Percentiles rank a stretch among this genome's conserved stretches.
phyloP scores from a whole-genome alignment of 352 stramenopile species.

The Phytophthora fragariaefolia region DNA sequence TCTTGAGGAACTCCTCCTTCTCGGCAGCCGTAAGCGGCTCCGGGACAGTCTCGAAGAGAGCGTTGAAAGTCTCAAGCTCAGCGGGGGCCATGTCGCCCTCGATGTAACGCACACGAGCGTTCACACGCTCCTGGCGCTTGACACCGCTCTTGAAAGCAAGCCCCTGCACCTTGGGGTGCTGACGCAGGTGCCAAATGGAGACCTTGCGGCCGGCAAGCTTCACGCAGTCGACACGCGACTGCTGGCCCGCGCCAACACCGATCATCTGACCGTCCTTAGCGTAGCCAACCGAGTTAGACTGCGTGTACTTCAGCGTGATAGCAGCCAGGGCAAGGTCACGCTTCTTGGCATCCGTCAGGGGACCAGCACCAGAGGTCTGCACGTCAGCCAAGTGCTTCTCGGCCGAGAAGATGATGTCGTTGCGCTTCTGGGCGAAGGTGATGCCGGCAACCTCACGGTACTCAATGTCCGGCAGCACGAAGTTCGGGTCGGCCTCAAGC shows the following conservation, averaged over 20 bases:
- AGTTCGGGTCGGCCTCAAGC: slow-evolving; percentile 94
- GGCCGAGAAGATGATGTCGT: slow-evolving; percentile 95
- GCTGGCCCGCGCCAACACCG: slow-evolving; percentile 99
- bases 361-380: slow-evolving; percentile 88
- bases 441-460: slow-evolving; percentile 99
- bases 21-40: slow-evolving; percentile 94
- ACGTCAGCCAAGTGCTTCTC: slow-evolving; percentile 93
- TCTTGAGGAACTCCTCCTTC: slow-evolving; percentile 95
- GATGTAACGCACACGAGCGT: slow-evolving; percentile 99
- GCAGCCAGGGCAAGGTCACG: slow-evolving; percentile 98
- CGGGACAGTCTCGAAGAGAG: slow-evolving; percentile 94
- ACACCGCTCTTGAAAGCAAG: slow-evolving; percentile 97
- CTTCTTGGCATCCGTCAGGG: slow-evolving; percentile 92
- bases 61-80: slow-evolving; percentile 96
- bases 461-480: slow-evolving; percentile 94
- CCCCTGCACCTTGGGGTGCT: slow-evolving; percentile 96
- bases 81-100: slow-evolving; percentile 98
- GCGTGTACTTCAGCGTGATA: slow-evolving; percentile 99
- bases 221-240: slow-evolving; percentile 99
- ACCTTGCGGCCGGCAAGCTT: slow-evolving; percentile 99
- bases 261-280: slow-evolving; percentile 99
- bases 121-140: slow-evolving; percentile 99
- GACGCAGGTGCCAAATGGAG: slow-evolving; percentile 97
- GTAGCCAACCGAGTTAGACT: slow-evolving; percentile 99
- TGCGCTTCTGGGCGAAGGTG: slow-evolving; percentile 98